These are phyloP conservation scores for Lodderomyces jiufengensis DNA, from an alignment of 1,139 yeast genomes.

Conservation along the genomic window DNA sequence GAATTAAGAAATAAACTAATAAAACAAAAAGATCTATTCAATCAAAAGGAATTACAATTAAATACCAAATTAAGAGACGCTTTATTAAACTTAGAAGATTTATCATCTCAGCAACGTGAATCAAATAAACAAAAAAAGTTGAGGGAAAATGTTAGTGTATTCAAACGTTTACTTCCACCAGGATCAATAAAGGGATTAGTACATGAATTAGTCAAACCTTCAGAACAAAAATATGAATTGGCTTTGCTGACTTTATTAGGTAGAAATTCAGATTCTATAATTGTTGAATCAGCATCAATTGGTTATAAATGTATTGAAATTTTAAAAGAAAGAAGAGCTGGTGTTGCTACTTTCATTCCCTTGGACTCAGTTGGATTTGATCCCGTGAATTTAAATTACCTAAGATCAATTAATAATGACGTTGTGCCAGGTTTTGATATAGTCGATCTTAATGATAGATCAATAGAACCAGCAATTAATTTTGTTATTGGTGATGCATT, in stretches of 20 bases:
- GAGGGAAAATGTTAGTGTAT: slow-evolving; percentile 66
- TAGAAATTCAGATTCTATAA: slow-evolving; percentile 71
- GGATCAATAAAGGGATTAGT: slow-evolving; percentile 76
- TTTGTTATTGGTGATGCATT: slow-evolving; percentile 79
- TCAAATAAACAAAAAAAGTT: slow-evolving; percentile 63
- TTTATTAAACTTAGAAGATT: slow-evolving; percentile 61
- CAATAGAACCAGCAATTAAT: slow-evolving; percentile 71
- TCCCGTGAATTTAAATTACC: slow-evolving; percentile 52
- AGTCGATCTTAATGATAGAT: slow-evolving; percentile 60
- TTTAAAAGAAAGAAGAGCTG: slow-evolving; percentile 81
- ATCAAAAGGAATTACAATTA: slow-evolving; percentile 49
- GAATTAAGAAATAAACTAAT: slow-evolving; percentile 40
- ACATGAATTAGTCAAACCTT: slow-evolving; percentile 76
- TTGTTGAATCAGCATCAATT: slow-evolving; percentile 71
- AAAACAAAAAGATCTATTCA: slow-evolving; percentile 42
- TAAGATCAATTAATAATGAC: slow-evolving; percentile 51
- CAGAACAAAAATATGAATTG: slow-evolving; percentile 66
- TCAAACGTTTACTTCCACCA: slow-evolving; percentile 66
- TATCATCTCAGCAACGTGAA: slow-evolving; percentile 74
- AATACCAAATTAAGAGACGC: slow-evolving; percentile 66
- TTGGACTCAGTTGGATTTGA: slow-evolving; percentile 63
- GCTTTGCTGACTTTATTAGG: slow-evolving; percentile 85
- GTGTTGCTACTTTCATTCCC: slow-evolving; percentile 86
- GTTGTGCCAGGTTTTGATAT: slow-evolving; percentile 72
- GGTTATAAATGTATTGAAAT: slow-evolving; percentile 84